A percentile compares a stretch with the other conserved stretches of the same genome.
phyloP scores from a whole-genome alignment of 1,284 basidiomycete species.

The Puccinia novopanici region DNA sequence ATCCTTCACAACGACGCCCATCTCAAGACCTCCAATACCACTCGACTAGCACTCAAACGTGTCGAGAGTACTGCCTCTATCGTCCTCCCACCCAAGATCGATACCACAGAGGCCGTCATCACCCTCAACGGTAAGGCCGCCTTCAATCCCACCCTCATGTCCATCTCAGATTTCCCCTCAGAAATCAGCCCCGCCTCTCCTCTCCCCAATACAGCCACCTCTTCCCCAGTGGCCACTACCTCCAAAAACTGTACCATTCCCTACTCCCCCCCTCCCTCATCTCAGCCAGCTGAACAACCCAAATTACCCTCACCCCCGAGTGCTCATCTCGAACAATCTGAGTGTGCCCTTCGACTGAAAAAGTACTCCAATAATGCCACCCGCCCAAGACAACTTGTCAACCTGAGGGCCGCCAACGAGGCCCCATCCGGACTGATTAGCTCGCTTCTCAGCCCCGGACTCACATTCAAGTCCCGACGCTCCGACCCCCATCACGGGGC shows the following conservation, averaged over 20 bases:
- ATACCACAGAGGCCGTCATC: constrained; percentile 41
- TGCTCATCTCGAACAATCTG: background rate
- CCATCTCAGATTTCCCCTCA: constrained; percentile 28
- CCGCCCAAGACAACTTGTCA: background rate
- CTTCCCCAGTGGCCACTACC: background rate
- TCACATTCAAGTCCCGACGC: constrained; percentile 34
- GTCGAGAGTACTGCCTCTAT: constrained; percentile 35
- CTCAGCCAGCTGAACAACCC: background rate
- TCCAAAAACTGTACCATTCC: too few relatives aligned
- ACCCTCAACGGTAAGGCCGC: constrained; percentile 31
- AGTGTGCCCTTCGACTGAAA: constrained; percentile 32
- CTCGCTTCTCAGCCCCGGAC: constrained; percentile 40
- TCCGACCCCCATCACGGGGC: background rate
- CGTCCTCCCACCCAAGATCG: constrained; percentile 44
- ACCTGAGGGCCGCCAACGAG: constrained; percentile 10
- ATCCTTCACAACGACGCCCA: constrained; percentile 8
- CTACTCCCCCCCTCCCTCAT: background rate
- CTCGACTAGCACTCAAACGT: constrained; percentile 9
- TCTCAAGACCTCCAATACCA: background rate
- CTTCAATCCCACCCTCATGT: constrained; percentile 37
- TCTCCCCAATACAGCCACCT: background rate
- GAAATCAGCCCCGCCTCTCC: background rate
- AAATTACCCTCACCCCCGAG: too few relatives aligned
- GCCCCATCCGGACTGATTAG: background rate
- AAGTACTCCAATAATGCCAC: background rate